A percentile compares a stretch with the other conserved stretches of the same genome.
These are phyloP conservation scores for Ceratobasidium papillatum DNA, from an alignment of 1,284 basidiomycete genomes.

Conservation along the genomic window DNA sequence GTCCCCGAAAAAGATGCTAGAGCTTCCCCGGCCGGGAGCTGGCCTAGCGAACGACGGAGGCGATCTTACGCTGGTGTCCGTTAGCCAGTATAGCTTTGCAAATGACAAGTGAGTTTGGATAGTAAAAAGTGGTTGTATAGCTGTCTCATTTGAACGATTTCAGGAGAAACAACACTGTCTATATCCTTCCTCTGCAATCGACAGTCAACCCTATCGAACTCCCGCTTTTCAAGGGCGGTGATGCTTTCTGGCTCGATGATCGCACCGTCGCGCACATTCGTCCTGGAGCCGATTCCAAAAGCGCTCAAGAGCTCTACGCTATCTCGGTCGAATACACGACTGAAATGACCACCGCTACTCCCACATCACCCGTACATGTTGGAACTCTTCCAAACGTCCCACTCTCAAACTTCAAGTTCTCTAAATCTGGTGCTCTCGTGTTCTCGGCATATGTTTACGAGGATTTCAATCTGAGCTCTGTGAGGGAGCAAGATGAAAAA, in stretches of 20 bases:
- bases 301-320: constrained; percentile 65
- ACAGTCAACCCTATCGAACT: constrained; percentile 60
- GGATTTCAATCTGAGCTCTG: constrained; percentile 73
- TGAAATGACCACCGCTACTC: constrained; percentile 40
- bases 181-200: constrained; percentile 65
- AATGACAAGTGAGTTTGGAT: constrained; percentile 72
- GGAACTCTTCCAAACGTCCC: constrained; percentile 68
- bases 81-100: constrained; percentile 73
- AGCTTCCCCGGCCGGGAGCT: constrained; percentile 72
- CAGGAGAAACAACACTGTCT: constrained; percentile 75
- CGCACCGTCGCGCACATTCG: constrained; percentile 74
- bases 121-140: not conserved
- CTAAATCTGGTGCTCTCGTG: constrained; percentile 59
- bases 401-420: constrained; percentile 75
- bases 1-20: constrained; percentile 75
- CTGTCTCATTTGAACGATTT: constrained; percentile 9
- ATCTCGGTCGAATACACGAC: constrained; percentile 55
- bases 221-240: constrained; percentile 68
- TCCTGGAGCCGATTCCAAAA: constrained; percentile 59
- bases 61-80: constrained; percentile 70
- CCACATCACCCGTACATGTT: constrained; percentile 57
- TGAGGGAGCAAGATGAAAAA: constrained; percentile 70
- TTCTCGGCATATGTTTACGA: constrained; percentile 82
- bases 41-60: constrained; percentile 72
- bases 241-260: constrained; percentile 77